Evolutionary conservation across 768 basidiomycete species (phyloP), one percentile per base, ranked within the genome.

Genomic region (Xerocomellus amylosporus): DNA sequence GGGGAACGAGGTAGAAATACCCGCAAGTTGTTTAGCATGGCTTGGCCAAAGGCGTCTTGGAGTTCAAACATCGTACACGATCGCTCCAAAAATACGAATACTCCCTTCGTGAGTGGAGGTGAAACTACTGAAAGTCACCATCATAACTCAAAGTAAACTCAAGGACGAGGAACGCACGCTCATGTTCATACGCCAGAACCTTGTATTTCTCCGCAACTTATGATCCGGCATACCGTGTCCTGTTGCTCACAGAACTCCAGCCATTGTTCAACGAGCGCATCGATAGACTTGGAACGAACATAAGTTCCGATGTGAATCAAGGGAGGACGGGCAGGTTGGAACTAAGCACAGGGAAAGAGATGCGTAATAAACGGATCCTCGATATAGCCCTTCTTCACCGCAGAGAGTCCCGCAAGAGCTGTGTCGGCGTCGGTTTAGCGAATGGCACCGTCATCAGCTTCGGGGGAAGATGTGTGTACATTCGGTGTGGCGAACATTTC

Each of bases 221-320:
- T 81, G 50, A 98, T 86, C 76, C 98, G 97, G 59, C 83, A 86
- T 53, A 67, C 67, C 55, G 71, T 77, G n/a, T 72, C 77, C 9
- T 74, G 74, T 20, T 62, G 64, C 39, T 69, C 65, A 1, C 79
- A 76, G 17, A 77, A 61, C 17, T 74, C 69, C 20, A 93, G 60
- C 80, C 89, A 94, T 43, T 76, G 71, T 28, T 83, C 72, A 1
- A 95, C 83, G 13, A 96, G 81, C 37, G 73, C 71, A 63, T 97
- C 97, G 36, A 98, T 83, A 7, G 84, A 90, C 51, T 80, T 76
- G 0, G 90, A 85, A 53, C 96, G 83, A 54, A 96, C 83, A 62
- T 88, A 90, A 2, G 97, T 99, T 17, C 97, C 97, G 40, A 96
- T 78, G 69, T 98, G 98, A 77, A 98, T 98, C 62, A 98, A 72